Conservation (phyloP, 768 basidiomycete species). For the Amanita brunnescens region DNA sequence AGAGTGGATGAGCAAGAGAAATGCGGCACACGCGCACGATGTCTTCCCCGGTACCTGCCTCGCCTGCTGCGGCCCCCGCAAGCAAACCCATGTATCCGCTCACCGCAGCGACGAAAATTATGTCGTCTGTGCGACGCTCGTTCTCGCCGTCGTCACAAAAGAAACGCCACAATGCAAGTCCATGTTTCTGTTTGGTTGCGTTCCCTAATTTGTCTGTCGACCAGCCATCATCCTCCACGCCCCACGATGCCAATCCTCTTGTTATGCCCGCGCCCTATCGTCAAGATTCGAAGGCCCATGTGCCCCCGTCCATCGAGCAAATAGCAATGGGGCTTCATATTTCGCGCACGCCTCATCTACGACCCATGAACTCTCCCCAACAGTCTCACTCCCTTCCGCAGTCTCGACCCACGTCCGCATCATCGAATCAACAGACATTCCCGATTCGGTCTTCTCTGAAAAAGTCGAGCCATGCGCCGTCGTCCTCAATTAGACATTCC, state of each 20-base stretch:
- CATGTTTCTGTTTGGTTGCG: background rate
- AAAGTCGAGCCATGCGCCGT: conserved; percentile 32
- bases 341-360: conserved; percentile 67
- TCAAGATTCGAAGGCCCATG: conserved; percentile 21
- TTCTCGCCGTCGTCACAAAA: conserved; percentile 13
- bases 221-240: background rate
- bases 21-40: background rate
- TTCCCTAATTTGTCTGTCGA: background rate
- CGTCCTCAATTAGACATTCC: conserved; percentile 27
- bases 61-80: background rate
- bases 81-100: conserved; percentile 1
- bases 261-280: conserved; percentile 13
- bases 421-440: conserved; percentile 39
- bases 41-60: background rate
- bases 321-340: conserved; percentile 77
- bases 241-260: conserved; percentile 14
- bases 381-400: conserved; percentile 16
- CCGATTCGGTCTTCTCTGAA: conserved; percentile 62
- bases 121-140: conserved; percentile 5
- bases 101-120: conserved; percentile 4
- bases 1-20: background rate
- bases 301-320: conserved; percentile 45
- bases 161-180: conserved; percentile 13
- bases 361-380: conserved; percentile 27
- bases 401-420: conserved; percentile 14